phyloP scores from a whole-genome alignment of 306 rosid species.

The Chamaecrista fasciculata region DNA sequence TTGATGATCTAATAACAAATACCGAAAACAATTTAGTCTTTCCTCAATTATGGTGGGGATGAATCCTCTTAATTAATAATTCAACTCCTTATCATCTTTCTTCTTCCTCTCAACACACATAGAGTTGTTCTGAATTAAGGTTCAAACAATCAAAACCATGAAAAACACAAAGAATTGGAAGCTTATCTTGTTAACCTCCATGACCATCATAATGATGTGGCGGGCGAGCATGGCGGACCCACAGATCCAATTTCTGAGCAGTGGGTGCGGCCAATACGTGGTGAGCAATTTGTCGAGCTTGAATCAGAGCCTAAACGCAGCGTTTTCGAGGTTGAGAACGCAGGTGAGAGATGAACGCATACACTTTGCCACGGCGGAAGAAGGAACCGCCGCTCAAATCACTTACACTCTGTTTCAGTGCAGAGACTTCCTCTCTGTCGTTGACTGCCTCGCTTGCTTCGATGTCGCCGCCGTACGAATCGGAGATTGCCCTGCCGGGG shows the following conservation, averaged over 20 bases:
- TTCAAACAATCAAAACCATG: no score
- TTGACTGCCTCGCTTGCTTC: constrained; percentile 53
- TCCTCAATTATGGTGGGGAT: no score
- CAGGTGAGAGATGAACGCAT: constrained; percentile 33
- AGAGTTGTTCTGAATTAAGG: no score
- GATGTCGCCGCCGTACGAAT: constrained; percentile 36
- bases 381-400: constrained; percentile 29
- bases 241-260: constrained; percentile 33
- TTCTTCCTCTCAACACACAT: no score
- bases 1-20: no score
- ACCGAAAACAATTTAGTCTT: no score
- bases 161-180: no score
- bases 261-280: constrained; percentile 54
- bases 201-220: no score
- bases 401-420: constrained; percentile 58
- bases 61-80: no score
- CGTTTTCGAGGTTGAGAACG: constrained; percentile 32
- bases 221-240: no score
- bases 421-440: constrained; percentile 48
- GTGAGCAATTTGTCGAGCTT: constrained; percentile 32
- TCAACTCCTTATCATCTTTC: no score
- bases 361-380: constrained; percentile 44
- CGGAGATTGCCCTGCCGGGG: constrained; percentile 44
- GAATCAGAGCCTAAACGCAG: constrained; percentile 37
- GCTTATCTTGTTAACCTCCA: no score